Evolutionary conservation across 2,329 filamentous ascomycete genomes (phyloP).

Genomic region (Fusarium beomiforme): DNA sequence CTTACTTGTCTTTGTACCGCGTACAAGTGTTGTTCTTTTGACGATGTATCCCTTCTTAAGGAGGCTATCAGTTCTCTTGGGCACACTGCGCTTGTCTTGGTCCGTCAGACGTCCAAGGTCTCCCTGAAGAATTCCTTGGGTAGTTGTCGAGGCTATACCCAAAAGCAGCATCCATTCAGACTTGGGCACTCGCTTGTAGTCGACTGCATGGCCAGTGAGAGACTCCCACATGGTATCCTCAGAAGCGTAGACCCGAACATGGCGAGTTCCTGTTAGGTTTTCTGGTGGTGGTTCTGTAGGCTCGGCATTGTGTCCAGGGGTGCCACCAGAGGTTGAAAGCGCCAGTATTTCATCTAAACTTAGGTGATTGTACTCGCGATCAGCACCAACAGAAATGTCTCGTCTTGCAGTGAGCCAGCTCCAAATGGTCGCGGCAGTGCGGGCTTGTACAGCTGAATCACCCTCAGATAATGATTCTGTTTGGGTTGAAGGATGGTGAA

Average conservation of each 20-base stretch:
- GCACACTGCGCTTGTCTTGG: slow-evolving; percentile 72
- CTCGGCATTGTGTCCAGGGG: slow-evolving; percentile 12
- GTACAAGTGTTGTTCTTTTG: slow-evolving; percentile 67
- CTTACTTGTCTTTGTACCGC: slow-evolving; percentile 70
- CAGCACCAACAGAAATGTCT: slow-evolving; percentile 50
- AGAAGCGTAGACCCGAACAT: slow-evolving; percentile 57
- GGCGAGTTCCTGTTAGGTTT: neutral
- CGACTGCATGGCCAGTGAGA: slow-evolving; percentile 67
- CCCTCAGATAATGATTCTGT: slow-evolving; percentile 23
- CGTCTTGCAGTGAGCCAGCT: slow-evolving; percentile 48
- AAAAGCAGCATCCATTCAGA: slow-evolving; percentile 69
- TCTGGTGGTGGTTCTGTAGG: neutral
- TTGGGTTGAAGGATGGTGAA: slow-evolving; percentile 41
- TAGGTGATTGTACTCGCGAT: slow-evolving; percentile 51
- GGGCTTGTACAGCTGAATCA: slow-evolving; percentile 33
- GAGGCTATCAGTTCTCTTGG: slow-evolving; percentile 68
- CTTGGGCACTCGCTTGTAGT: slow-evolving; percentile 66
- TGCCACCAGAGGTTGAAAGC: slow-evolving; percentile 17
- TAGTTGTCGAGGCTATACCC: slow-evolving; percentile 64
- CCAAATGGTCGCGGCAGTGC: slow-evolving; percentile 49
- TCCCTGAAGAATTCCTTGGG: slow-evolving; percentile 68
- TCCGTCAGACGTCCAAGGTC: slow-evolving; percentile 66
- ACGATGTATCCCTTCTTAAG: slow-evolving; percentile 69
- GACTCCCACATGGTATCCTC: slow-evolving; percentile 68
- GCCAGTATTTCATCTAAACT: slow-evolving; percentile 48